Base-by-base conservation (phyloP, 208 protist genomes). In the Perkinsela sp. region DNA sequence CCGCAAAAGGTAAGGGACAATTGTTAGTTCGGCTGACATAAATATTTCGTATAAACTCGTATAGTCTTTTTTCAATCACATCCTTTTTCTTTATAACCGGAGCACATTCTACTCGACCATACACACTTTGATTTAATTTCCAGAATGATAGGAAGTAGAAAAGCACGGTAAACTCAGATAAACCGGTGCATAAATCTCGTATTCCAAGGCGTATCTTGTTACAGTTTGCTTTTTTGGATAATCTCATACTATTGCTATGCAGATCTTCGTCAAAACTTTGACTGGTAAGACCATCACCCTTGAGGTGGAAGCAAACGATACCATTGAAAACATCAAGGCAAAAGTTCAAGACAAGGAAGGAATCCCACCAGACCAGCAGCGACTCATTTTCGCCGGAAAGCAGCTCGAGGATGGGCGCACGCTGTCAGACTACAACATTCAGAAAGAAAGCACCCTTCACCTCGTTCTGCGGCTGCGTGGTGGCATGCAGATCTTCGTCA, bases 341-440 rank as follows among this genome's bases (percentile, higher is more conserved):
- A 98, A 97, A 89, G 97, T 97, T 73, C 94, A 97, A 85, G 93
- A 97, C 82, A 97, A 96, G 88, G 94, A 98, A 84, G 91, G 92
- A 70, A 93, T 95, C 75, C 88, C 89, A 13, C 88, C 86, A 73
- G 90, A 94, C 70, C 88, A 92, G 79, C 88, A 94, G 85, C 79
- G 87, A 31, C 78, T 93, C 57, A 89, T 94, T 78, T 93, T 93
- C 73, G 89, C 89, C 31, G 90, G 91, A 72, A 97, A 98, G 88
- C 94, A 97, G 84, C 84, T 98, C 68, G 94, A 97, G 83, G 93
- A 98, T 75, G 93, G 89, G 79, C 87, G 94, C 71, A 96, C 93
- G 67, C 85, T 98, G 15, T 78, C 85, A 57, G 95, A 98, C 85
- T 98, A 97, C 92, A 96, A 96, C 87, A 96, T 98, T 81, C 93